Evolutionary conservation across 345 rosid species (phyloP).

Genomic region (Salix caprea): DNA sequence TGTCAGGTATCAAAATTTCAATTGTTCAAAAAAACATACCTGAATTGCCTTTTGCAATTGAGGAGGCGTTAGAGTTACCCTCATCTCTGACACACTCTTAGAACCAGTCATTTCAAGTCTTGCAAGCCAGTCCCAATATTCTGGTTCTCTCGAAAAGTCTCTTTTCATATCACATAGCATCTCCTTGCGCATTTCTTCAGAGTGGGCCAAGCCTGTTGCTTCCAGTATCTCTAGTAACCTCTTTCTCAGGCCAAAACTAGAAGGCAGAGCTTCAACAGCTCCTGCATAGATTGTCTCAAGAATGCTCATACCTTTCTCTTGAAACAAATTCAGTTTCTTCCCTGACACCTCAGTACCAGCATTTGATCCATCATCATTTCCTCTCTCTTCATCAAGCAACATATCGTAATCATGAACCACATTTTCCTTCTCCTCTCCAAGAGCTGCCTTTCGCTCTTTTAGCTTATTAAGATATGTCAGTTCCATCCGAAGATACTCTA

Average conservation of each 20-base stretch:
- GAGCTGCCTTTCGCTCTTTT: slow-evolving; percentile 73
- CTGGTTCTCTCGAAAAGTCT: slow-evolving; percentile 61
- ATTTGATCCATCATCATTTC: slow-evolving; percentile 27
- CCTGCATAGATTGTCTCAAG: slow-evolving; percentile 61
- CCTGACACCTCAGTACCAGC: slow-evolving; percentile 38
- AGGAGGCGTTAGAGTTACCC: slow-evolving; percentile 16
- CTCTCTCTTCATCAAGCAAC: slow-evolving; percentile 50
- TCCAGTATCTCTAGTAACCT: slow-evolving; percentile 73
- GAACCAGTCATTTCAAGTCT: slow-evolving; percentile 48
- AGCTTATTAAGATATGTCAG: slow-evolving; percentile 81
- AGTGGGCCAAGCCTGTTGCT: slow-evolving; percentile 55
- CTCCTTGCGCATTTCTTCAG: slow-evolving; percentile 52
- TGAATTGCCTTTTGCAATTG: slow-evolving; percentile 57
- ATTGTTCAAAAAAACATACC: slow-evolving; percentile 31
- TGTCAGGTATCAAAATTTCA: neutral
- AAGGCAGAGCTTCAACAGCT: slow-evolving; percentile 65
- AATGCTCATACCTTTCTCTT: slow-evolving; percentile 56
- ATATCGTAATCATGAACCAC: slow-evolving; percentile 43
- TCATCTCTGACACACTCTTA: slow-evolving; percentile 20
- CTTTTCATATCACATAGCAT: slow-evolving; percentile 71
- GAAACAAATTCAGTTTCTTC: slow-evolving; percentile 49
- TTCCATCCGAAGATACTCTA: slow-evolving; percentile 90
- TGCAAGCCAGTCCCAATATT: slow-evolving; percentile 93
- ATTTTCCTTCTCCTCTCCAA: slow-evolving; percentile 69
- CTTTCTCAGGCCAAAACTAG: slow-evolving; percentile 66